These are phyloP conservation scores for Auriscalpium microsporum DNA, from an alignment of 768 basidiomycete genomes.

Conservation along the genomic window DNA sequence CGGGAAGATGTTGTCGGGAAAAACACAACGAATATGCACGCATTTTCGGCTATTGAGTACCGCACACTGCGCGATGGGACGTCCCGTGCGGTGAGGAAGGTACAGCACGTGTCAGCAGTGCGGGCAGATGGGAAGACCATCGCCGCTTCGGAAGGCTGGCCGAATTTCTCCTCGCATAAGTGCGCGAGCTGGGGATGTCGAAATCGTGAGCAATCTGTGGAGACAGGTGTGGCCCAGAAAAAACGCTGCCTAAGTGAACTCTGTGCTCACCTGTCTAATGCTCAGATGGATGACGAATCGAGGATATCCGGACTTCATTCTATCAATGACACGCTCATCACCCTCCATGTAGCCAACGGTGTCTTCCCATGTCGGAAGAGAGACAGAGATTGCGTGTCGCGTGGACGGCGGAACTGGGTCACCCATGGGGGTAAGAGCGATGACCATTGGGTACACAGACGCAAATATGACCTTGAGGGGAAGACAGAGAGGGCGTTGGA, in stretches of 20 bases:
- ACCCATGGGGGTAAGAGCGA: constrained; percentile 27
- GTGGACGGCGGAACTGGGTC: constrained; percentile 55
- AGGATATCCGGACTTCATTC: constrained; percentile 88
- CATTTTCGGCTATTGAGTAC: constrained; percentile 37
- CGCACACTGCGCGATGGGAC: constrained; percentile 52
- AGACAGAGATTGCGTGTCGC: constrained; percentile 88
- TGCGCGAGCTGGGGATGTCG: constrained; percentile 52
- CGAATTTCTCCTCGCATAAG: constrained; percentile 75
- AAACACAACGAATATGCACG: constrained; percentile 66
- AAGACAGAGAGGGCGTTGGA: too few relatives aligned
- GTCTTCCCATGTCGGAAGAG: constrained; percentile 86
- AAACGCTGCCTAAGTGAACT: not conserved
- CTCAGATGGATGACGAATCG: constrained; percentile 87
- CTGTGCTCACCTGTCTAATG: constrained; percentile 60
- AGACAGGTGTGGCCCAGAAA: not conserved
- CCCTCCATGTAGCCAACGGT: constrained; percentile 90
- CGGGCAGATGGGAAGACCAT: constrained; percentile 70
- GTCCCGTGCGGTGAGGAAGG: constrained; percentile 55
- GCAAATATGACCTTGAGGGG: too few relatives aligned
- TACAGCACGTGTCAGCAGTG: constrained; percentile 66
- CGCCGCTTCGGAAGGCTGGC: constrained; percentile 57
- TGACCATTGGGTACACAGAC: too few relatives aligned
- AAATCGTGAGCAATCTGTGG: not conserved
- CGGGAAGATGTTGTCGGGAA: constrained; percentile 54
- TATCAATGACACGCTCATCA: constrained; percentile 64